Evolutionary conservation across 2,329 filamentous ascomycete species (phyloP), one percentile per base, ranked within the genome.

Genomic region (Chaetomium sp.): DNA sequence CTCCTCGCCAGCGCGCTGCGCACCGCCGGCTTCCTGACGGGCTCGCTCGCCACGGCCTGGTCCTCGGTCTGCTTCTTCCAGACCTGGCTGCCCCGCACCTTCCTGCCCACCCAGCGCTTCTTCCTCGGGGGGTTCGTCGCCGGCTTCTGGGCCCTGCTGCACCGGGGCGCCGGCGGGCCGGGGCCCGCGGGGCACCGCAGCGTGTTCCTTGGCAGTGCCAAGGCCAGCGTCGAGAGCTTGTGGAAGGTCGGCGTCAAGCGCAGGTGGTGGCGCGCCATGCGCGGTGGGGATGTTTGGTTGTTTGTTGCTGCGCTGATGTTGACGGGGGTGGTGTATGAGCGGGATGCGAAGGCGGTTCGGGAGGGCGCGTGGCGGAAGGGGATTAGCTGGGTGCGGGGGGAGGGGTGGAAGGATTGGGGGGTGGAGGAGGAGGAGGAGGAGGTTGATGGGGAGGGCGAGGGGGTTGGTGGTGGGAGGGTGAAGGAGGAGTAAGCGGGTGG

Each of bases 201-300:
- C 1, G 85, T 91, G 62, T 96, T 96, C 76, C 72, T 97, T 66
- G 95, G 95, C 76, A 88, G 87, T 68, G 87, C 90, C 33, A 84
- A 93, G 2, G 80, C 89, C n/a, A 92, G 90, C 65, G 81, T 97
- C 33, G 91, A 96, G 75, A 91, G 87, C 45, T 77, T 93, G 54
- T 98, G 93, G 92, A 96, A 96, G 80, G 92, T 96, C 0, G 93
- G 93, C n/a, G 86, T 90, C 62, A 98, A 98, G 86, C 82, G 89
- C 38, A 85, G 92, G 1, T 92, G 92, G 87, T 97, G 94, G 92
- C 87, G 85, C 69, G 91, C 91, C 12, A 83, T 95, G 75, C 86
- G 84, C 72, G 90, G 91, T 45, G 93, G 93, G 0, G 94, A 98
- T 77, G 86, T 97, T 5, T 85, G 90, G 79, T 80, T 98, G 3